Conservation (phyloP, 345 rosid species). For the Citrus sinensis region DVS_A1.0 CM039161.1:2751501-2752000, state of each 20-base stretch:
- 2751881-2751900: neutral
- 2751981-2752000: too few species aligned
- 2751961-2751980: neutral
- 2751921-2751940: neutral
- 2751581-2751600: neutral
- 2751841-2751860: neutral
- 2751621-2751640: neutral
- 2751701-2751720: neutral
- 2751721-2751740: neutral
- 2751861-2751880: neutral
- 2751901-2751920: neutral
- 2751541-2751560: neutral
- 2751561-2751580: neutral
- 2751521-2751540: neutral
- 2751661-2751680: too few species aligned
- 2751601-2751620: neutral
- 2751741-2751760: neutral
- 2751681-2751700: neutral
- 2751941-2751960: too few species aligned
- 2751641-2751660: too few species aligned
- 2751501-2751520: neutral
- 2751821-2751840: neutral
- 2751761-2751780: neutral
- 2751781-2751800: neutral
- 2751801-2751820: neutral